Percentiles rank a stretch among this genome's conserved stretches.
Conservation (phyloP, 2,329 filamentous ascomycete species). For the Verticillium longisporum region DNA sequence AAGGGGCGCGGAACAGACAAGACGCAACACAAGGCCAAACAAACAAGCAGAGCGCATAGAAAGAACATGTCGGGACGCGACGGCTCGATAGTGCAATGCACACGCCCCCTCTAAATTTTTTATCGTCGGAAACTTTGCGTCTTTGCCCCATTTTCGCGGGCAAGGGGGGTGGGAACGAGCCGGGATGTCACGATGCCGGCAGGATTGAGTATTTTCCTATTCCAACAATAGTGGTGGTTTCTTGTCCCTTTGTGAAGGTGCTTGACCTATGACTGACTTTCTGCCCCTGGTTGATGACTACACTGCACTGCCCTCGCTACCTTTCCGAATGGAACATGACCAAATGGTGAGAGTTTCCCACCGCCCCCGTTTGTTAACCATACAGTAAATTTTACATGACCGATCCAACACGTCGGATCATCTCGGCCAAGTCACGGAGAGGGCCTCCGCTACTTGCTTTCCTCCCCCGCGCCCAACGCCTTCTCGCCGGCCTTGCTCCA, state of each 20-base stretch:
- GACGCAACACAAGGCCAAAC: neutral
- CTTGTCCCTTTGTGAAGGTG: neutral
- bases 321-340: too few species aligned
- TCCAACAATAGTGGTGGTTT: neutral
- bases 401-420: neutral
- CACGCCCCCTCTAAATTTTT: neutral
- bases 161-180: too few species aligned
- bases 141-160: too few species aligned
- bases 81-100: neutral
- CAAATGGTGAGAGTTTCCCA: neutral
- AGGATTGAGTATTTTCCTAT: too few species aligned
- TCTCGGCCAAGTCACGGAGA: neutral
- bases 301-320: neutral
- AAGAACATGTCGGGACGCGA: too few species aligned
- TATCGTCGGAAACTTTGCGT: too few species aligned
- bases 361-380: neutral
- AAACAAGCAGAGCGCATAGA: too few species aligned
- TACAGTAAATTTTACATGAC: neutral
- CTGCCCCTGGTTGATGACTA: neutral
- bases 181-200: too few species aligned
- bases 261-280: neutral
- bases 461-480: slow-evolving; percentile 1
- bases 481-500: slow-evolving; percentile 40
- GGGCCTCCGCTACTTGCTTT: neutral
- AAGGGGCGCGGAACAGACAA: neutral